A percentile compares a stretch with the other conserved stretches of the same genome.
These are phyloP conservation scores for Aspergillus cristatus DNA, from an alignment of 495 filamentous ascomycete genomes.

Conservation along the genomic window DNA sequence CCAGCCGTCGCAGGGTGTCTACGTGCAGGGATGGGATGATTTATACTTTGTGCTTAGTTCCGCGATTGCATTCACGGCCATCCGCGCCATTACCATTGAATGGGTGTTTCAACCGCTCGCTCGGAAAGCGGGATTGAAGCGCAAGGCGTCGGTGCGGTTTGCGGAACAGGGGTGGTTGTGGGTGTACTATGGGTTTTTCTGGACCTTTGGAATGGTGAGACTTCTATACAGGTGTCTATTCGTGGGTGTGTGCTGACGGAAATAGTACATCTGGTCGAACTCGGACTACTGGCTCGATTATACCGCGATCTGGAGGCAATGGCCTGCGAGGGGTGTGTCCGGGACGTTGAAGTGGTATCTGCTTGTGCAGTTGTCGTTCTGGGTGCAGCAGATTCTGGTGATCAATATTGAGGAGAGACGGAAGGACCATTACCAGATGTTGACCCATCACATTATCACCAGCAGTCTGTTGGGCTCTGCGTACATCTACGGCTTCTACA, in stretches of 20 bases:
- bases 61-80: slow-evolving; percentile 74
- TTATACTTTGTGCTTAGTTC: slow-evolving; percentile 69
- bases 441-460: slow-evolving; percentile 89
- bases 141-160: slow-evolving; percentile 69
- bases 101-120: slow-evolving; percentile 75
- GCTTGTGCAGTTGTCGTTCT: slow-evolving; percentile 83
- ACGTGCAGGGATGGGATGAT: slow-evolving; percentile 71
- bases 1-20: slow-evolving; percentile 53
- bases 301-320: slow-evolving; percentile 69
- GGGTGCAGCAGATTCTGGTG: slow-evolving; percentile 87
- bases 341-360: slow-evolving; percentile 84
- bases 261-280: slow-evolving; percentile 69
- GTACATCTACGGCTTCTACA: slow-evolving; percentile 76
- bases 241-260: background rate
- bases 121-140: slow-evolving; percentile 54
- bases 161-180: slow-evolving; percentile 90
- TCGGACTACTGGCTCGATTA: slow-evolving; percentile 74
- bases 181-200: slow-evolving; percentile 70
- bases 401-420: slow-evolving; percentile 88
- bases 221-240: no score
- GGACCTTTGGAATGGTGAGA: slow-evolving; percentile 77
- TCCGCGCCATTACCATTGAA: slow-evolving; percentile 79
- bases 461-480: slow-evolving; percentile 66
- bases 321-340: slow-evolving; percentile 64
- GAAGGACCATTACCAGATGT: slow-evolving; percentile 95